Conservation (phyloP, 2,329 filamentous ascomycete species). For the Verticillium longisporum region DNA sequence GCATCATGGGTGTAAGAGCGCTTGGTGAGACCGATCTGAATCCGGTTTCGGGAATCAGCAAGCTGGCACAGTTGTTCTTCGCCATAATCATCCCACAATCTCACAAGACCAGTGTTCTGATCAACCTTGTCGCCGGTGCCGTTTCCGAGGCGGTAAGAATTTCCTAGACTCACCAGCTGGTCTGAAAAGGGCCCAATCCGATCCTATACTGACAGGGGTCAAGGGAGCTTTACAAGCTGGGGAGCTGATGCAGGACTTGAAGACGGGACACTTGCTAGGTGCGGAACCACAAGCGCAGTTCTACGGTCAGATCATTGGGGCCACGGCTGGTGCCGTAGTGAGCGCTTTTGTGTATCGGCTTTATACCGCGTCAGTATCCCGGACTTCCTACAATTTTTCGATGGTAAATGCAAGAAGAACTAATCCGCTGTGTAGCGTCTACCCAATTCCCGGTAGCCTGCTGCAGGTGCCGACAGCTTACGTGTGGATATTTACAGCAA, state of each 20-base stretch:
- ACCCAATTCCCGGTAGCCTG: conserved; percentile 77
- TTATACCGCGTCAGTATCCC: conserved; percentile 57
- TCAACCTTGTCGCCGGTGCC: conserved; percentile 90
- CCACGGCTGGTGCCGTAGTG: conserved; percentile 75
- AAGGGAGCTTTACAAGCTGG: conserved; percentile 82
- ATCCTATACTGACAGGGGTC: conserved; percentile 3
- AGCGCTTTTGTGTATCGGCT: conserved; percentile 83
- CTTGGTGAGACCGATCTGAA: conserved; percentile 86
- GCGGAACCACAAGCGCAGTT: conserved; percentile 94
- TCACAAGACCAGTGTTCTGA: conserved; percentile 80
- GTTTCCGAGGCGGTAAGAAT: conserved; percentile 32
- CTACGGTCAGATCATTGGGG: conserved; percentile 91
- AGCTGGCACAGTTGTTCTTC: conserved; percentile 93
- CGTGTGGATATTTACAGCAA: conserved; percentile 95
- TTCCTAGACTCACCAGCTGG: neutral
- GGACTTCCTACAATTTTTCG: too few relatives aligned
- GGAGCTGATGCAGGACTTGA: conserved; percentile 94
- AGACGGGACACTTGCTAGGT: conserved; percentile 88
- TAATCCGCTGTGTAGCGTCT: conserved; percentile 50
- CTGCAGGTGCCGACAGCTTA: conserved; percentile 94
- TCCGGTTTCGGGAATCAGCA: conserved; percentile 92
- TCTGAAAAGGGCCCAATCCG: neutral
- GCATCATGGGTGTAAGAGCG: conserved; percentile 66
- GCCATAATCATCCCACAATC: conserved; percentile 78
- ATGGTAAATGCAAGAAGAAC: neutral